Base-by-base conservation (phyloP, 2,329 filamentous ascomycete species). In the Hymenoscyphus fraxineus region DNA sequence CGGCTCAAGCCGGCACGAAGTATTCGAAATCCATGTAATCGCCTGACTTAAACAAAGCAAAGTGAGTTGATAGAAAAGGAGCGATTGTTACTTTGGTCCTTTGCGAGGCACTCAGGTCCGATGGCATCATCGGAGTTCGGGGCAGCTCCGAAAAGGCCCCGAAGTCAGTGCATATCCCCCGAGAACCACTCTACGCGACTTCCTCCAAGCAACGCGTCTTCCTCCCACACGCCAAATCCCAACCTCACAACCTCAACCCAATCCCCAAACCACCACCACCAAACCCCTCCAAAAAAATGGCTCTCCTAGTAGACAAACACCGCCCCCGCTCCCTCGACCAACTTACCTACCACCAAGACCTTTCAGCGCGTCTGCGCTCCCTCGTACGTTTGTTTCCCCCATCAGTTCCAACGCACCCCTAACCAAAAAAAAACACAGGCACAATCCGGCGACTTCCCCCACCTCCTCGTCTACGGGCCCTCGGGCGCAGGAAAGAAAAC, bases 401-500 rank as follows among this genome's bases (percentile, higher is more conserved):
- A 56, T 32, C 27, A 19, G 2, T 6, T 12, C 56, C n/a, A 39
- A 47, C 7, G 15, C n/a, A 59, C 40, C 19, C 59, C 38, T 65
- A 51, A 51, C 19, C 19, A 59, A 66, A 67, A 60, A 69, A 60
- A 41, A 35, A 27, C 39, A 66, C 71, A 97, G 93, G 95, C 95
- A 62, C 92, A 96, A 85, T 96, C 91, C 79, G 93, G 94, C 72
- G 96, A 99, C 77, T 99, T 99, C 76, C 95, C 95, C 59, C 96
- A 99, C 79, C 88, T 99, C 58, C 90, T 99, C 67, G 91, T 99
- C 69, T 99, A 98, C 76, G 95, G 95, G 0, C 95, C 95, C 0
- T 97, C 94, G 0, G 95, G 95, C 40, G 95, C 95, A 5, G 95
- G 95, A 70, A 99, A 99, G 78, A 99, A 99, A 80, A 99, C 95